Evolutionary conservation across 345 rosid genomes (phyloP).

Genomic region (Durio zibethinus): DNA sequence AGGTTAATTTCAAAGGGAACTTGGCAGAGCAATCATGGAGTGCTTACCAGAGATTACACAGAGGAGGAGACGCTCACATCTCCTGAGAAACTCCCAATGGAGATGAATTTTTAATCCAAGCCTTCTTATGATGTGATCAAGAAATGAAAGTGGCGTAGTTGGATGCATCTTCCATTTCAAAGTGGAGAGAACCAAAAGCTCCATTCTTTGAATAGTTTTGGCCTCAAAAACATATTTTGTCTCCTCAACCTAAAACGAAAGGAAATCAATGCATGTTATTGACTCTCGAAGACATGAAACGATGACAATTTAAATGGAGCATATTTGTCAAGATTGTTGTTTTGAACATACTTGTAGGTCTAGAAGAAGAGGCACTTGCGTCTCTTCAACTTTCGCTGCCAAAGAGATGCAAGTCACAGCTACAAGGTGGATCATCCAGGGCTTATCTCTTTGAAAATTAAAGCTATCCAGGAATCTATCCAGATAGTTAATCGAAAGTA

Average conservation of each 20-base stretch:
- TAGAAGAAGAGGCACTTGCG: constrained; percentile 65
- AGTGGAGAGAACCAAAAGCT: constrained; percentile 73
- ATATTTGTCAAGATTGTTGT: not conserved
- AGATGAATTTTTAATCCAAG: constrained; percentile 52
- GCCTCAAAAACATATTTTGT: constrained; percentile 70
- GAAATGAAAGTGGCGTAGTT: constrained; percentile 68
- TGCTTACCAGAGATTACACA: constrained; percentile 55
- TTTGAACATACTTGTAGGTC: constrained; percentile 64
- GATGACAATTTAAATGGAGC: not conserved
- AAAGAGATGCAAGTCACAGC: constrained; percentile 84
- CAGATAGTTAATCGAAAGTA: constrained; percentile 69
- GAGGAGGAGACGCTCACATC: constrained; percentile 60
- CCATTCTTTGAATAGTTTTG: constrained; percentile 89
- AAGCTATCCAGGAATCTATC: constrained; percentile 63
- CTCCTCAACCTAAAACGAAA: constrained; percentile 52
- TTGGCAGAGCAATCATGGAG: not conserved
- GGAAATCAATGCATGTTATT: constrained; percentile 7
- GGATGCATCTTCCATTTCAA: constrained; percentile 90
- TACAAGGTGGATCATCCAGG: constrained; percentile 86
- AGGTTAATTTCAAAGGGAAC: not conserved
- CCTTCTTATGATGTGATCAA: constrained; percentile 69
- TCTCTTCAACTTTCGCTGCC: constrained; percentile 97
- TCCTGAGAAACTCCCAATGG: constrained; percentile 65
- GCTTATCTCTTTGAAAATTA: constrained; percentile 53
- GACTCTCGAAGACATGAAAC: not conserved